phyloP scores from a whole-genome alignment of 179 eudicot genomes.

The Amaranthus tricolor region DNA sequence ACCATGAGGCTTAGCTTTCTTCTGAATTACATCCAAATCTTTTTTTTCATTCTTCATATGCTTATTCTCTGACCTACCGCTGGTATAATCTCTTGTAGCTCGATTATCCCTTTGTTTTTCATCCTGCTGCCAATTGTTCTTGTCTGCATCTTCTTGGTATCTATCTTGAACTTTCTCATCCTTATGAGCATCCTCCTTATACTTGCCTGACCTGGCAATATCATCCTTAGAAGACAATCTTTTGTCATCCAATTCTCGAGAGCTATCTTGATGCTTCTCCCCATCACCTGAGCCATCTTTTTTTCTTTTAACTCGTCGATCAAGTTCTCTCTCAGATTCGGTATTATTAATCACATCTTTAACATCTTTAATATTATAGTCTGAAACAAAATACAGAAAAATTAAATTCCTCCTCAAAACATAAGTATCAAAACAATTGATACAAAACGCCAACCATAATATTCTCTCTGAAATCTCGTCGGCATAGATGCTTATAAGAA shows the following conservation, averaged over 20 bases:
- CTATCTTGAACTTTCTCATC: constrained; percentile 41
- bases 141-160: constrained; percentile 50
- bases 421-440: too few species aligned
- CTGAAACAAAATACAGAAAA: constrained; percentile 32
- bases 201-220: constrained; percentile 46
- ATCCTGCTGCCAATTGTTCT: constrained; percentile 51
- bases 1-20: constrained; percentile 41
- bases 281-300: constrained; percentile 59
- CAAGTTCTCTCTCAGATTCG: constrained; percentile 64
- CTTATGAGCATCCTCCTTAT: constrained; percentile 55
- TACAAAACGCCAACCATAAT: neutral
- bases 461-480: neutral
- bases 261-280: constrained; percentile 56
- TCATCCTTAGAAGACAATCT: constrained; percentile 58
- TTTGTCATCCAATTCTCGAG: constrained; percentile 51
- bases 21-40: constrained; percentile 45
- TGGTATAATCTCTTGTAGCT: constrained; percentile 41
- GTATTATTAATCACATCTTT: constrained; percentile 45
- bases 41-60: constrained; percentile 54
- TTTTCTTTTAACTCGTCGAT: constrained; percentile 64
- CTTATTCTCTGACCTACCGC: constrained; percentile 60
- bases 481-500: neutral
- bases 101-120: constrained; percentile 60
- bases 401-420: neutral
- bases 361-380: constrained; percentile 20